Evolutionary conservation across 169 alveolate genomes (phyloP), one percentile per base, ranked within the genome.

Genomic region (Cystoisospora suis): DNA sequence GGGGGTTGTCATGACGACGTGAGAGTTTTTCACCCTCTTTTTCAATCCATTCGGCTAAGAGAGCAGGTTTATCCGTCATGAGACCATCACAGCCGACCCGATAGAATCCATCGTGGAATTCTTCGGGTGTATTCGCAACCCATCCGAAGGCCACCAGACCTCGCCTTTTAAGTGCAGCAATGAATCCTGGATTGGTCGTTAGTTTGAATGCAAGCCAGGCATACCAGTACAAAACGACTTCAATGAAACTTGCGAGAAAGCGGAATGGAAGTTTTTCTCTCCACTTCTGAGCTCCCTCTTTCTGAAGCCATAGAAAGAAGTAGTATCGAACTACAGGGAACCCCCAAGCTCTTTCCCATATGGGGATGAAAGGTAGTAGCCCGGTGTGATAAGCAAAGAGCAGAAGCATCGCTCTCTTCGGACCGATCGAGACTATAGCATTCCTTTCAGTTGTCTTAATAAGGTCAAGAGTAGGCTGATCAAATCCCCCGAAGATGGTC

Each of bases 111-210:
- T 81, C 89, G 7, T 27, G 49, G 56, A 53, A 79, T 36, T 58
- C 89, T 56, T 81, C 80, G 29, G 75, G 27, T 2, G 58, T 42
- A 38, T 58, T 69, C 32, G 46, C 47, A n/a, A 85, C 90, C 90
- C 65, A 58, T 58, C 87, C 87, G 40, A 79, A 79, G 70, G 46
- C 59, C 44, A 79, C 70, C 34, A 79, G 70, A 5, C 87, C 87
- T 27, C 87, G 61, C 79, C 89, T 23, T 53, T 53, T 45, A 53
- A 45, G 56, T 46, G 83, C 75, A 27, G 61, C 75, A 17, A 86
- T 45, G 47, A 86, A 86, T 20, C 70, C 45, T 45, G 80, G 72
- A 9, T 61, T 45, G 49, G 65, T 70, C 12, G 47, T 23, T 40
- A 65, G 81, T 38, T 40, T 29, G 40, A 65, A 65, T n/a, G 79